A percentile compares a stretch with the other conserved stretches of the same genome.
Evolutionary conservation across 2,329 filamentous ascomycete genomes (phyloP).

Genomic region (Sordariomycetes sp.): DNA sequence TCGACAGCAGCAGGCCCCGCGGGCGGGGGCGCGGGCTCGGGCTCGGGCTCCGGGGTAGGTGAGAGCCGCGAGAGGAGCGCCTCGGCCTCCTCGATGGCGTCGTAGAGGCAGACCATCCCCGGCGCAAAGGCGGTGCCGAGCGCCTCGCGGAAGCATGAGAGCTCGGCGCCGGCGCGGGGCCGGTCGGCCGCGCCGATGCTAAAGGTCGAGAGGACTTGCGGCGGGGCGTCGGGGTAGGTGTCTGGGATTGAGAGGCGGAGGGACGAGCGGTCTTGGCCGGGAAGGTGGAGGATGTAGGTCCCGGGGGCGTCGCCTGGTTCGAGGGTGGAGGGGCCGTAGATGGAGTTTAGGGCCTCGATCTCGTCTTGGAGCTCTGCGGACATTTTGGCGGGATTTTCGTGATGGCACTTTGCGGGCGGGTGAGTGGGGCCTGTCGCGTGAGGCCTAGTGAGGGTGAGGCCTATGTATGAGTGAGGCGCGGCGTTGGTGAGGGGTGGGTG

Average conservation of each 20-base stretch:
- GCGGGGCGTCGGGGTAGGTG: slow-evolving; percentile 62
- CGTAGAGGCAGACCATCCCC: slow-evolving; percentile 77
- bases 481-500: too few species aligned
- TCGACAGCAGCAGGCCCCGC: slow-evolving; percentile 4
- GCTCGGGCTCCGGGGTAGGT: slow-evolving; percentile 6
- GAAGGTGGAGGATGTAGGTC: slow-evolving; percentile 51
- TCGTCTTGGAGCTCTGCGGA: slow-evolving; percentile 57
- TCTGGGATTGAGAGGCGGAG: slow-evolving; percentile 55
- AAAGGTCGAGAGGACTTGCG: slow-evolving; percentile 64
- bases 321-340: slow-evolving; percentile 61
- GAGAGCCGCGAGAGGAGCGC: slow-evolving; percentile 13
- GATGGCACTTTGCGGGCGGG: neutral
- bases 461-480: too few species aligned
- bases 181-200: slow-evolving; percentile 55
- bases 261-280: slow-evolving; percentile 42
- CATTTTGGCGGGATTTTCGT: slow-evolving; percentile 22
- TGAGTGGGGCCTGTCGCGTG: neutral
- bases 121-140: slow-evolving; percentile 55
- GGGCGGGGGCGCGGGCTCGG: slow-evolving; percentile 3
- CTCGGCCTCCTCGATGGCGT: slow-evolving; percentile 67
- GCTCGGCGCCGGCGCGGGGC: slow-evolving; percentile 59
- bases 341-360: slow-evolving; percentile 71
- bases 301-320: slow-evolving; percentile 21
- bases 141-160: slow-evolving; percentile 55
- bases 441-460: neutral